These are phyloP conservation scores for Exophiala viscosa DNA, from an alignment of 2,329 filamentous ascomycete species.

Conservation along the genomic window DNA sequence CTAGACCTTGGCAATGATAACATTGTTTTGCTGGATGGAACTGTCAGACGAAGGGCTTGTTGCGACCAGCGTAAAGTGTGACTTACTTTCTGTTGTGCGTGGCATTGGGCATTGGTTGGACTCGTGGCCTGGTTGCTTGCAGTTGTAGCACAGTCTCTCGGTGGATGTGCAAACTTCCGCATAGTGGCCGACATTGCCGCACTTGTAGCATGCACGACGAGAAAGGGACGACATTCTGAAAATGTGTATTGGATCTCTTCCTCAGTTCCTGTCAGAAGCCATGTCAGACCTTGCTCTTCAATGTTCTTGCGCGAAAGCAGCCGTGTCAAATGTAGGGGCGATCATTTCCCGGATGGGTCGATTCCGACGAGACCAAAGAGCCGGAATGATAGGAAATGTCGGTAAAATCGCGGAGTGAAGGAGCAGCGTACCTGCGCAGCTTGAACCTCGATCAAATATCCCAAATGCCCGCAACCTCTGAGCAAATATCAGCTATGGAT, in stretches of 20 bases:
- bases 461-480: conserved; percentile 20
- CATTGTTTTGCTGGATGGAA: conserved; percentile 78
- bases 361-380: not conserved
- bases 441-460: conserved; percentile 16
- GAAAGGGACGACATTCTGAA: conserved; percentile 70
- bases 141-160: conserved; percentile 99
- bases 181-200: conserved; percentile 73
- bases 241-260: conserved; percentile 6
- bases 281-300: conserved; percentile 13
- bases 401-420: not conserved
- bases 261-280: conserved; percentile 2
- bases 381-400: not conserved
- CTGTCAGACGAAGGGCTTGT: not conserved
- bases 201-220: conserved; percentile 75
- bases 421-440: conserved; percentile 15
- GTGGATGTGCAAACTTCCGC: conserved; percentile 93
- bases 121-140: conserved; percentile 79
- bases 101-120: conserved; percentile 96
- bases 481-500: conserved; percentile 14
- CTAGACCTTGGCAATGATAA: conserved; percentile 98
- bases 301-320: not conserved
- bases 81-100: conserved; percentile 83
- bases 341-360: not conserved
- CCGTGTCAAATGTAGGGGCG: not conserved
- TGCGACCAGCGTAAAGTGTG: not conserved